These are phyloP conservation scores for Oryza australiensis DNA, from an alignment of 176 grass and related monocot genomes.

Conservation along the genomic window DNA sequence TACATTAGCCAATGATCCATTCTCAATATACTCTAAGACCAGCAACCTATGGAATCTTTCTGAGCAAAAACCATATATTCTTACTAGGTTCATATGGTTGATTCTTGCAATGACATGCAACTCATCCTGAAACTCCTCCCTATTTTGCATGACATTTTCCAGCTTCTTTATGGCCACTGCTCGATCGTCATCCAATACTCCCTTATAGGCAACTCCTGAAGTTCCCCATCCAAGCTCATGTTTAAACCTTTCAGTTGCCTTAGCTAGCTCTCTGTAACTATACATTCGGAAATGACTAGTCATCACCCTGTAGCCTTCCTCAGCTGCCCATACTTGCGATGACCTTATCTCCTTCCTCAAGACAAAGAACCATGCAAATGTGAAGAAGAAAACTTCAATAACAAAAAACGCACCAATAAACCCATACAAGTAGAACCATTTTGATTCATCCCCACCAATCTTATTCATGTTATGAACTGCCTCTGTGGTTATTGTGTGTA, in stretches of 20 bases:
- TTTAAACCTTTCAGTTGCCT: constrained; percentile 41
- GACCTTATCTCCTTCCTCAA: constrained; percentile 43
- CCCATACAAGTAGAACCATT: constrained; percentile 39
- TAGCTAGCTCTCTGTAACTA: constrained; percentile 44
- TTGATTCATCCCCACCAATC: neutral
- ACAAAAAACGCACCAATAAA: constrained; percentile 39
- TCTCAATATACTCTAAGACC: constrained; percentile 46
- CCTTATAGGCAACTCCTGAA: constrained; percentile 39
- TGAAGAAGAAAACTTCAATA: constrained; percentile 38
- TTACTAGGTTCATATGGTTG: constrained; percentile 55
- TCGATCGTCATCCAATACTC: constrained; percentile 32
- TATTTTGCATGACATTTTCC: constrained; percentile 33
- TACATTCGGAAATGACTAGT: constrained; percentile 40
- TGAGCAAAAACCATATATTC: constrained; percentile 52
- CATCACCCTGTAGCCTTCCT: constrained; percentile 57
- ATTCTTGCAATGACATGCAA: constrained; percentile 44
- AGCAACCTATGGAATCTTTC: constrained; percentile 48
- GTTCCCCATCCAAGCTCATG: constrained; percentile 53
- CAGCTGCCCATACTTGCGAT: constrained; percentile 24
- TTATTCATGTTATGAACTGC: neutral
- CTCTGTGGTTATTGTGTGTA: neutral
- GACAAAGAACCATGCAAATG: constrained; percentile 53
- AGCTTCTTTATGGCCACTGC: constrained; percentile 29
- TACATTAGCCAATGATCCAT: constrained; percentile 38
- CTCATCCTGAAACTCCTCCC: constrained; percentile 46